phyloP scores from a whole-genome alignment of 441 rosid genomes.

The Populus hybrid region DNA sequence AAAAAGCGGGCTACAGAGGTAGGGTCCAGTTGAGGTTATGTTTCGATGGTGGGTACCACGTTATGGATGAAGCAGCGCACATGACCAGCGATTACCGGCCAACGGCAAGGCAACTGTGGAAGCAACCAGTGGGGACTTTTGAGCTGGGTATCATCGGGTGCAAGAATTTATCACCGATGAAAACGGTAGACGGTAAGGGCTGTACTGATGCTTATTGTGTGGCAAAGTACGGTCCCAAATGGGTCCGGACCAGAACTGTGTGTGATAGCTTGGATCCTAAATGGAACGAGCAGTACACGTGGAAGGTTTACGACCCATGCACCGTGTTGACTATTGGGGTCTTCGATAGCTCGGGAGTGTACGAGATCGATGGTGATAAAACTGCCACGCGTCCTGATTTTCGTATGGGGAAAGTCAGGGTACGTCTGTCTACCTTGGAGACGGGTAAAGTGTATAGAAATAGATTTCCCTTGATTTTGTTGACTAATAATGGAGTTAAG shows the following conservation, averaged over 20 bases:
- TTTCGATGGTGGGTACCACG: slow-evolving; percentile 93
- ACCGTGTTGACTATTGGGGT: slow-evolving; percentile 29
- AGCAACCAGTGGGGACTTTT: slow-evolving; percentile 67
- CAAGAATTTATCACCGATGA: slow-evolving; percentile 78
- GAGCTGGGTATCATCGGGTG: slow-evolving; percentile 86
- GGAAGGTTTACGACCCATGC: slow-evolving; percentile 92
- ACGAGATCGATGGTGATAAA: neutral
- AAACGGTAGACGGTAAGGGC: slow-evolving; percentile 57
- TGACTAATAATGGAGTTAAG: slow-evolving; percentile 56
- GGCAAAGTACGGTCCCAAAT: slow-evolving; percentile 90
- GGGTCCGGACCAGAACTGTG: slow-evolving; percentile 85
- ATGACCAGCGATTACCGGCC: slow-evolving; percentile 90
- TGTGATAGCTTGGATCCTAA: slow-evolving; percentile 83
- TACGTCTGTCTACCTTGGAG: slow-evolving; percentile 37
- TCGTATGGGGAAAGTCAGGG: neutral
- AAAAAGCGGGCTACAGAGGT: slow-evolving; percentile 35
- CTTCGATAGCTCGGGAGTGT: neutral
- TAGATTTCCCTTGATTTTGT: slow-evolving; percentile 57
- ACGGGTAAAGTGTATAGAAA: slow-evolving; percentile 72
- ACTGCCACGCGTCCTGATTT: neutral
- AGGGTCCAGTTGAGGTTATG: slow-evolving; percentile 66
- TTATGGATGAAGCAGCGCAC: slow-evolving; percentile 91
- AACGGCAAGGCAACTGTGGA: slow-evolving; percentile 91
- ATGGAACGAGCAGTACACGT: slow-evolving; percentile 97
- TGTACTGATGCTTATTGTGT: slow-evolving; percentile 84